Percentiles rank a stretch among this genome's conserved stretches.
These are phyloP conservation scores for Herpetomonas samuelpessoai DNA, from an alignment of 208 protist species.

Conservation along the genomic window DNA sequence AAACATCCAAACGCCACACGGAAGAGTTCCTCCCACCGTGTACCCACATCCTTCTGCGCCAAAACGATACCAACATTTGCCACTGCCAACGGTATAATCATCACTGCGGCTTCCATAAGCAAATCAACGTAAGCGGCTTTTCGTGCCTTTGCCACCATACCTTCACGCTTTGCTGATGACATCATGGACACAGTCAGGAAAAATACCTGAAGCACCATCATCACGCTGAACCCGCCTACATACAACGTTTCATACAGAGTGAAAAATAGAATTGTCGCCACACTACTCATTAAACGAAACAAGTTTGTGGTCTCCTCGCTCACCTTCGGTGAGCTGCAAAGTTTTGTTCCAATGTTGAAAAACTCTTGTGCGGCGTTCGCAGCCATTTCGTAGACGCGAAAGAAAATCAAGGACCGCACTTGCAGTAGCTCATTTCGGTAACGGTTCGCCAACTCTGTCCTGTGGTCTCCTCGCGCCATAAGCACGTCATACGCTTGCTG, in stretches of 20 bases:
- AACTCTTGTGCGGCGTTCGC: constrained; percentile 55
- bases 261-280: constrained; percentile 60
- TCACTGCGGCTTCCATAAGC: constrained; percentile 35
- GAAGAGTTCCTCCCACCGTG: constrained; percentile 38
- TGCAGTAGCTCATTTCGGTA: constrained; percentile 62
- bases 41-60: constrained; percentile 1
- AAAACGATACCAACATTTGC: constrained; percentile 12
- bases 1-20: constrained; percentile 48
- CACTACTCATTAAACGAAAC: constrained; percentile 30
- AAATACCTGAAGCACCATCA: constrained; percentile 60
- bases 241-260: constrained; percentile 52
- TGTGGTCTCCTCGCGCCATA: constrained; percentile 52
- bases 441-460: constrained; percentile 50
- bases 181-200: constrained; percentile 44
- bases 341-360: constrained; percentile 24
- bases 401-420: constrained; percentile 71
- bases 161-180: constrained; percentile 43
- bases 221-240: constrained; percentile 50
- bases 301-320: constrained; percentile 7
- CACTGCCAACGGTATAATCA: constrained; percentile 31
- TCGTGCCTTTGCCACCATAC: constrained; percentile 20
- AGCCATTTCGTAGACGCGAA: constrained; percentile 72
- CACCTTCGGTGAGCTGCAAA: constrained; percentile 5
- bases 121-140: constrained; percentile 69
- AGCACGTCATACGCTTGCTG: constrained; percentile 81